phyloP scores from a whole-genome alignment of 2,329 filamentous ascomycete genomes.

The Ophiosphaerella herpotricha region DNA sequence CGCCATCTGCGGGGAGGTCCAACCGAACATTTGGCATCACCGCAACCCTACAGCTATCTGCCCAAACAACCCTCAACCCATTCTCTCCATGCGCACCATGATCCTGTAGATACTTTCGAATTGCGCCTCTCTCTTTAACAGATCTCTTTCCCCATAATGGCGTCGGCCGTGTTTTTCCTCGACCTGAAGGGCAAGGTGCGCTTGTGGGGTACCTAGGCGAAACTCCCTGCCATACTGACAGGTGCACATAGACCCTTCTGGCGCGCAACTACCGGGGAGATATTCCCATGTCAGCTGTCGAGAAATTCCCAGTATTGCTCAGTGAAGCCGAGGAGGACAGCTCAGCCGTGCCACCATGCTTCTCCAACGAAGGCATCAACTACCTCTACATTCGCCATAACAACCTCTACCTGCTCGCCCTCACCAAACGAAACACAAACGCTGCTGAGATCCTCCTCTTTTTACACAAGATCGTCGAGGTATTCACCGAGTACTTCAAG shows the following conservation, averaged over 20 bases:
- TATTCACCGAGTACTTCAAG: constrained; percentile 99
- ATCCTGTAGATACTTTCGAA: constrained; percentile 6
- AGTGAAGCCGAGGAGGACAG: constrained; percentile 99
- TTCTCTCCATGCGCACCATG: constrained; percentile 12
- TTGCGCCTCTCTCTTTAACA: background rate
- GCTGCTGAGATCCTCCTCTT: constrained; percentile 98
- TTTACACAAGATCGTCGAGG: constrained; percentile 96
- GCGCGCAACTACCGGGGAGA: constrained; percentile 98
- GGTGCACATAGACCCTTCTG: constrained; percentile 76
- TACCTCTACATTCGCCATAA: constrained; percentile 99
- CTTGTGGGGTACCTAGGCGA: constrained; percentile 26
- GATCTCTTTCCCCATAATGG: constrained; percentile 63
- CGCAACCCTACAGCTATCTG: background rate
- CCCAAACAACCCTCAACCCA: constrained; percentile 5
- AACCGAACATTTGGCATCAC: constrained; percentile 8
- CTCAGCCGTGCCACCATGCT: constrained; percentile 94
- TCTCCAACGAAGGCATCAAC: constrained; percentile 98
- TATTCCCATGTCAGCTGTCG: constrained; percentile 98
- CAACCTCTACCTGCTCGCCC: constrained; percentile 95
- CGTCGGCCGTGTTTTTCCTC: constrained; percentile 96
- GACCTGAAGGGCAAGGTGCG: constrained; percentile 99
- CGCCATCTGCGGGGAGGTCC: background rate
- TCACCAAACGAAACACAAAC: constrained; percentile 99
- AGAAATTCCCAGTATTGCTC: constrained; percentile 94
- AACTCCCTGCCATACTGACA: constrained; percentile 36